These are phyloP conservation scores for Laguncularia racemosa DNA, from an alignment of 345 rosid species.

Conservation along the genomic window DNA sequence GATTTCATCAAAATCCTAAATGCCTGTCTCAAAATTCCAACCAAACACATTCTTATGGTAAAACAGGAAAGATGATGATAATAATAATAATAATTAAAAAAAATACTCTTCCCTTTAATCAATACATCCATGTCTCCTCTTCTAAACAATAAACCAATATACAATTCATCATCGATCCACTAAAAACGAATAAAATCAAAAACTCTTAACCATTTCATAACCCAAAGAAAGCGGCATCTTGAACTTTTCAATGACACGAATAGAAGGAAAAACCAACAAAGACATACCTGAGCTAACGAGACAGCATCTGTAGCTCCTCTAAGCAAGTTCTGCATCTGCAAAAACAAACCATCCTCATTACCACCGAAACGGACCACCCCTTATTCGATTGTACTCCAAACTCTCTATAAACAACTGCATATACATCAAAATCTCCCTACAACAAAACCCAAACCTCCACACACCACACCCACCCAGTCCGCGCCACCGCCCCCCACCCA, in stretches of 20 bases:
- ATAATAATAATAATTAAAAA: background rate
- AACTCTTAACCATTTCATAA: constrained; percentile 1
- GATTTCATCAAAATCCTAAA: background rate
- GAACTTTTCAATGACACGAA: constrained; percentile 1
- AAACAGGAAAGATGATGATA: too few species aligned
- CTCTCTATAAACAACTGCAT: too few species aligned
- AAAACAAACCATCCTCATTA: constrained; percentile 15
- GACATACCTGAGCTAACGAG: constrained; percentile 89
- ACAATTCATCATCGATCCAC: background rate
- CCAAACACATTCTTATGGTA: background rate
- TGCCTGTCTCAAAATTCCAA: background rate
- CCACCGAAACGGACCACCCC: constrained; percentile 2
- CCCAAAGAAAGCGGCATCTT: background rate
- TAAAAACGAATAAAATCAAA: background rate
- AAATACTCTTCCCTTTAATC: constrained; percentile 3
- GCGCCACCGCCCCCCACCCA: too few species aligned
- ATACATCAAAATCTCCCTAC: too few species aligned
- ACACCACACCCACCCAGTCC: too few species aligned
- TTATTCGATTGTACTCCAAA: background rate
- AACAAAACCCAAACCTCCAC: too few species aligned
- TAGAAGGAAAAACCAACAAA: constrained; percentile 9
- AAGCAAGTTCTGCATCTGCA: constrained; percentile 75
- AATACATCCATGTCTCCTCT: background rate
- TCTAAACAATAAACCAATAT: background rate
- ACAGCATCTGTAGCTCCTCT: constrained; percentile 52